phyloP scores from a whole-genome alignment of 768 basidiomycete species.

The Tubosaeta sp. region DNA sequence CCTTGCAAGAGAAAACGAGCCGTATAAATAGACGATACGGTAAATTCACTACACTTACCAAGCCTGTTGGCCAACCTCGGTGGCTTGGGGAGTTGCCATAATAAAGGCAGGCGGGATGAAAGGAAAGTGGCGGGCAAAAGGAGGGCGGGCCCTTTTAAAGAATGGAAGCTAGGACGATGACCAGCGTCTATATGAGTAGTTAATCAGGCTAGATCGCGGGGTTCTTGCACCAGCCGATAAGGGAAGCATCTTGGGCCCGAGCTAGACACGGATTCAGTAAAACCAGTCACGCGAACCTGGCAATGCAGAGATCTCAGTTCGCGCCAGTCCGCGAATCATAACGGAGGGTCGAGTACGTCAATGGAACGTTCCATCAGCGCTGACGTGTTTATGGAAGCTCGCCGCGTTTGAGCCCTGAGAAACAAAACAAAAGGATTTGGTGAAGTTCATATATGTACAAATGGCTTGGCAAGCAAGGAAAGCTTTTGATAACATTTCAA shows the following conservation, averaged over 20 bases:
- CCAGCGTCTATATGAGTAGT: constrained; percentile 42
- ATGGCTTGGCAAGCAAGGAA: constrained; percentile 15
- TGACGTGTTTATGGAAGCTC: constrained; percentile 28
- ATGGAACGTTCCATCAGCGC: constrained; percentile 31
- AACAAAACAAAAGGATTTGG: constrained; percentile 18
- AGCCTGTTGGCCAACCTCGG: constrained; percentile 57
- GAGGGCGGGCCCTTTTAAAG: constrained; percentile 34
- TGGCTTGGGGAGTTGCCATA: constrained; percentile 53
- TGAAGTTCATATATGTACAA: constrained; percentile 35
- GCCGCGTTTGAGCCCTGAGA: constrained; percentile 23
- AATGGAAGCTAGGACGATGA: constrained; percentile 26
- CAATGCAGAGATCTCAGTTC: constrained; percentile 18
- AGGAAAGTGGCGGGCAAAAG: constrained; percentile 24
- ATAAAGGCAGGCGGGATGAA: constrained; percentile 37
- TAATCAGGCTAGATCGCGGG: constrained; percentile 52
- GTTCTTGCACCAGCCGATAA: constrained; percentile 43
- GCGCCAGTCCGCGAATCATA: constrained; percentile 24
- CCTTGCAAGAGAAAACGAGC: constrained; percentile 38
- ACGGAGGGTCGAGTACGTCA: constrained; percentile 29
- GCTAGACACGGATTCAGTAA: constrained; percentile 21
- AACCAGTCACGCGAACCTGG: constrained; percentile 27
- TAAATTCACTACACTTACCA: constrained; percentile 45
- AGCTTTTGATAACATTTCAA: constrained; percentile 6
- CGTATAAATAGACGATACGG: constrained; percentile 13
- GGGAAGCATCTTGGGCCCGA: constrained; percentile 22